Base-by-base conservation (phyloP, 257 asterid genomes). In the Nicotiana sylvestris region DNA sequence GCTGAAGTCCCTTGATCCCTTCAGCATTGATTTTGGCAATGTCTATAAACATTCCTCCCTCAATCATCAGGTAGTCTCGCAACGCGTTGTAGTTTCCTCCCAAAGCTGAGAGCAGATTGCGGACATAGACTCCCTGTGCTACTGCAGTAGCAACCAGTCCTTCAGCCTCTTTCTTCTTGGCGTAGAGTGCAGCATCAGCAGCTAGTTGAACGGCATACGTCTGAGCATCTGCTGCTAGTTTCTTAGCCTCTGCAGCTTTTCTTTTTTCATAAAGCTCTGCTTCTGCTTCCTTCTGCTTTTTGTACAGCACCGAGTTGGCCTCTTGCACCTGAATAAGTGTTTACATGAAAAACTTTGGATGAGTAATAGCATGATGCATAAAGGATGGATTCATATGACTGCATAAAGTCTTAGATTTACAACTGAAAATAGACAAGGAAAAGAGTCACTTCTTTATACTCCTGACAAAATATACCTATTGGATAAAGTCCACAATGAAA, bases 281-380 rank as follows among this genome's bases (percentile, higher is more conserved):
- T 62, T 91, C 97, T 1, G 95, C 95, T 0, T 81, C 92, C 15
- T 88, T 90, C 66, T 91, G 94, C 58, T 87, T 88, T 89, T 88
- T 86, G 88, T 92, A 92, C 6, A 92, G 83, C 69, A 88, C 97
- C 89, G 92, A 90, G n/a, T 92, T 91, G 5, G 95, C 95, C 60
- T 90, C 91, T 85, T 92, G 92, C 21, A 92, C 90, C 93, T 89
- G 25, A 29, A 51, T 37, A 33, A 81, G 10, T 66, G 49, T 49
- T 29, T 27, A 9, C 62, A 70, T 70, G 57, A 27, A n/a, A 43
- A 43, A 70, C n/a, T 11, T 70, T 70, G 35, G 33, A 43, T 70
- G 6, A 43, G 78, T 21, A 39, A 18, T 70, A 70, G 12, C 35
- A 39, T 43, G 58, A 18, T 39, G 17, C 32, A 10, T 43, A 70